Percentiles rank a stretch among this genome's conserved stretches.
These are phyloP conservation scores for Apiotrichum laibachii DNA, from an alignment of 1,284 basidiomycete species.

Conservation along the genomic window DNA sequence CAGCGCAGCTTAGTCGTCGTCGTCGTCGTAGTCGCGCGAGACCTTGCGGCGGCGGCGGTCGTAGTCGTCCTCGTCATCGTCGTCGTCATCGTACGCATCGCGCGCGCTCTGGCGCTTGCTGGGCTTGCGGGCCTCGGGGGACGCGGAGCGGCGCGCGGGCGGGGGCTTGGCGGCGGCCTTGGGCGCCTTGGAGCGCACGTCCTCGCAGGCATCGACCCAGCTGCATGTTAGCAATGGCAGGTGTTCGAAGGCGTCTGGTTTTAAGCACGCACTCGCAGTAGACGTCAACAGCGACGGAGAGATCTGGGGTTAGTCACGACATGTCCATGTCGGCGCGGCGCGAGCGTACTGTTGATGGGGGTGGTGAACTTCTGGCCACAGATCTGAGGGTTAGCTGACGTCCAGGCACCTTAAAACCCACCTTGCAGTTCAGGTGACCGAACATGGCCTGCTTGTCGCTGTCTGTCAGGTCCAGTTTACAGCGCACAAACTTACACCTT, in stretches of 20 bases:
- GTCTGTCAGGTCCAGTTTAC: slow-evolving; percentile 7
- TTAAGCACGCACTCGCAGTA: slow-evolving; percentile 42
- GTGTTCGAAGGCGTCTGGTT: no score
- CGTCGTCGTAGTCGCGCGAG: slow-evolving; percentile 20
- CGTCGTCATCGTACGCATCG: slow-evolving; percentile 56
- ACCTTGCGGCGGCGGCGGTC: slow-evolving; percentile 38
- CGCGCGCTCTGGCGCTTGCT: slow-evolving; percentile 40
- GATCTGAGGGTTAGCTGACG: slow-evolving; percentile 17
- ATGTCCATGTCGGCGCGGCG: no score
- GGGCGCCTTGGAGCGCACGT: slow-evolving; percentile 36
- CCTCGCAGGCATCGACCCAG: slow-evolving; percentile 51
- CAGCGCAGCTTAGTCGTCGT: slow-evolving; percentile 12
- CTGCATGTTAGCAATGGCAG: slow-evolving; percentile 21
- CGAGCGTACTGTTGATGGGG: slow-evolving; percentile 43
- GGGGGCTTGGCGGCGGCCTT: slow-evolving; percentile 23
- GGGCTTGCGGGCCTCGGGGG: slow-evolving; percentile 15
- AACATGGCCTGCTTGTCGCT: slow-evolving; percentile 46
- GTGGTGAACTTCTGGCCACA: slow-evolving; percentile 42
- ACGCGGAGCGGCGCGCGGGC: slow-evolving; percentile 9
- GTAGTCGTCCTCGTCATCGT: slow-evolving; percentile 65
- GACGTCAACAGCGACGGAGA: slow-evolving; percentile 46
- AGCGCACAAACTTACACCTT: slow-evolving; percentile 34
- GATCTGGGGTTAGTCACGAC: slow-evolving; percentile 24
- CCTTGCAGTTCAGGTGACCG: slow-evolving; percentile 41
- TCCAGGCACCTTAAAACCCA: no score